Conservation (phyloP, 768 basidiomycete species). For the Rhizopogon vesiculosus region DNA sequence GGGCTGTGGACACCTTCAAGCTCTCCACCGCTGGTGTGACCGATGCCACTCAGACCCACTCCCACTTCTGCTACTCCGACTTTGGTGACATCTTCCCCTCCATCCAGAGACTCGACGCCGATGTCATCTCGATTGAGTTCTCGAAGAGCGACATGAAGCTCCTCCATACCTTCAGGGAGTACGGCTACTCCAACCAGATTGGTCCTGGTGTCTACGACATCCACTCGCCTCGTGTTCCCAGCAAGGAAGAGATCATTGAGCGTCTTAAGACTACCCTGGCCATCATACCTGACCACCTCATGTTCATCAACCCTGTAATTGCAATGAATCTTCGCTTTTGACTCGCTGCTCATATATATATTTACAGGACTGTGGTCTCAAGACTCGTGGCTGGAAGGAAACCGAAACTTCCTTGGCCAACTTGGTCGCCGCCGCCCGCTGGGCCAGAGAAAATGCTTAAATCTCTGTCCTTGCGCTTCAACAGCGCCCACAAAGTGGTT, state of each 20-base stretch:
- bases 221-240: slow-evolving; percentile 97
- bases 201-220: slow-evolving; percentile 99
- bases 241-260: slow-evolving; percentile 90
- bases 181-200: slow-evolving; percentile 95
- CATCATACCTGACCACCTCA: slow-evolving; percentile 74
- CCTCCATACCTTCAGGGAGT: slow-evolving; percentile 89
- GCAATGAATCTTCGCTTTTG: not conserved
- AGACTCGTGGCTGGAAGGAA: slow-evolving; percentile 99
- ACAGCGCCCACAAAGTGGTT: slow-evolving; percentile 79
- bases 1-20: slow-evolving; percentile 99
- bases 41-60: slow-evolving; percentile 94
- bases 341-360: slow-evolving; percentile 4
- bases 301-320: slow-evolving; percentile 85
- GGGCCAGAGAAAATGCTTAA: slow-evolving; percentile 85
- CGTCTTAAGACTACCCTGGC: slow-evolving; percentile 81
- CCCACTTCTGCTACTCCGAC: slow-evolving; percentile 99
- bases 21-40: slow-evolving; percentile 94
- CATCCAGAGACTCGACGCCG: slow-evolving; percentile 94
- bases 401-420: slow-evolving; percentile 87
- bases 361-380: slow-evolving; percentile 85
- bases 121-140: slow-evolving; percentile 98
- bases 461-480: slow-evolving; percentile 66
- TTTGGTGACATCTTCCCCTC: slow-evolving; percentile 98
- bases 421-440: slow-evolving; percentile 87
- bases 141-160: slow-evolving; percentile 99